Percentiles rank a stretch among this genome's conserved stretches.
Conservation (phyloP, 208 protist species). For the Histomonas meleagridis region DNA sequence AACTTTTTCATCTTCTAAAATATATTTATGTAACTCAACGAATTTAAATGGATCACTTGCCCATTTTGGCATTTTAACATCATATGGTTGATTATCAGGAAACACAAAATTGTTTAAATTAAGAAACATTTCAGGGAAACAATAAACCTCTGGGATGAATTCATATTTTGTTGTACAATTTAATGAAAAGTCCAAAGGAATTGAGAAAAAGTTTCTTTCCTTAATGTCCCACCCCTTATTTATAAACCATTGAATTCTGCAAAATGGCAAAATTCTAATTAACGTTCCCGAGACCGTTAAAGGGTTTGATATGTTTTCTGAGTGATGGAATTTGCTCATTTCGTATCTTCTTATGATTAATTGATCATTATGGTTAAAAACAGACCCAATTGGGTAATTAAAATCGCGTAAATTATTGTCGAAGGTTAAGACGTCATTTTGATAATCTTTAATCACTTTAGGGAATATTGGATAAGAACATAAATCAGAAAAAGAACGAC, state of each 20-base stretch:
- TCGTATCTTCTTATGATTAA: neutral
- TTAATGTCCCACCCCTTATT: neutral
- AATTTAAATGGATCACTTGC: neutral
- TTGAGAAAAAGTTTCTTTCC: conserved; percentile 7
- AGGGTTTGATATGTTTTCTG: neutral
- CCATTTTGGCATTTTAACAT: neutral
- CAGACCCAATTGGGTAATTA: no score
- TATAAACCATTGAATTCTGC: neutral
- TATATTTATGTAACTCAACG: neutral
- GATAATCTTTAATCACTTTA: no score
- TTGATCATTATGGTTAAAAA: no score
- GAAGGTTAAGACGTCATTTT: no score
- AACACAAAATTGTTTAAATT: neutral
- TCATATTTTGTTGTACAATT: neutral
- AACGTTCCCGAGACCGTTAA: neutral
- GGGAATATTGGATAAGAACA: no score
- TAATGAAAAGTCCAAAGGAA: neutral
- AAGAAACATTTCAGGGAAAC: neutral
- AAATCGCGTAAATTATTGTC: no score
- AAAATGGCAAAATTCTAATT: neutral
- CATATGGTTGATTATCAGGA: neutral
- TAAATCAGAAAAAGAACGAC: no score
- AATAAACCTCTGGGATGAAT: neutral
- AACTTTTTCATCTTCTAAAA: neutral
- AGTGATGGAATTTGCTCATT: neutral